A percentile compares a stretch with the other conserved stretches of the same genome.
Evolutionary conservation across 768 basidiomycete species (phyloP).

Genomic region (Trametes maxima): DNA sequence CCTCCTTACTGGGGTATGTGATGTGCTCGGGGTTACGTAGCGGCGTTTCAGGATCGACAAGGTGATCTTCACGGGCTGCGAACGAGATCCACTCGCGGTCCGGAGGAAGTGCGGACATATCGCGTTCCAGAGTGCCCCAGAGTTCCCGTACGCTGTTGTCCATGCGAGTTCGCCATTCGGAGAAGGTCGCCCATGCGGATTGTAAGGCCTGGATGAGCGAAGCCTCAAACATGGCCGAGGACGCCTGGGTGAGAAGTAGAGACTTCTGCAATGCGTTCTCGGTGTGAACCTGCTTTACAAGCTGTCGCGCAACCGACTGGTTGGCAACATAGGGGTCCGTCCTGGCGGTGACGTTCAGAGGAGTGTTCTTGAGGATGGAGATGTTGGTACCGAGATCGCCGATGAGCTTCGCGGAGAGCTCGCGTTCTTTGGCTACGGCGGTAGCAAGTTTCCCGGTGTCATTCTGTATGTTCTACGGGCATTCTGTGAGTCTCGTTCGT

Average conservation of each 20-base stretch:
- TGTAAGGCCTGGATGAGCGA: slow-evolving; percentile 94
- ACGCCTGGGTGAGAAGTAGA: slow-evolving; percentile 97
- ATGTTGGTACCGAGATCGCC: slow-evolving; percentile 86
- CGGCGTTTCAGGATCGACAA: slow-evolving; percentile 96
- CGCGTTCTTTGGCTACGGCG: slow-evolving; percentile 90
- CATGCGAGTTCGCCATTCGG: slow-evolving; percentile 91
- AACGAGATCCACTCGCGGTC: slow-evolving; percentile 97
- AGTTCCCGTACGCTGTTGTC: slow-evolving; percentile 70
- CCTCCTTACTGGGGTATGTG: slow-evolving; percentile 88
- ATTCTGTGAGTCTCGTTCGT: background rate
- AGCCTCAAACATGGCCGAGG: slow-evolving; percentile 95
- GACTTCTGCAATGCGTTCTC: slow-evolving; percentile 98
- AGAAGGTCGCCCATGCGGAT: slow-evolving; percentile 96
- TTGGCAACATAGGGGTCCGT: slow-evolving; percentile 86
- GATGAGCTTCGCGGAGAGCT: slow-evolving; percentile 81
- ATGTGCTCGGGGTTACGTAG: slow-evolving; percentile 77
- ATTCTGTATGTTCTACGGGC: slow-evolving; percentile 83
- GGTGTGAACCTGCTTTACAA: slow-evolving; percentile 91
- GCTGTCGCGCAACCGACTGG: slow-evolving; percentile 71
- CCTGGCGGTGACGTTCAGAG: slow-evolving; percentile 78
- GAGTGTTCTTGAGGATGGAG: slow-evolving; percentile 93
- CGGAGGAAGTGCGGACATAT: slow-evolving; percentile 79
- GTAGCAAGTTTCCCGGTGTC: slow-evolving; percentile 93
- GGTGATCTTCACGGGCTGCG: slow-evolving; percentile 89
- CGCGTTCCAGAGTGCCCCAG: slow-evolving; percentile 66